Evolutionary conservation across 495 filamentous ascomycete genomes (phyloP), one percentile per base, ranked within the genome.

Genomic region (Usnea hakonensis): DNA sequence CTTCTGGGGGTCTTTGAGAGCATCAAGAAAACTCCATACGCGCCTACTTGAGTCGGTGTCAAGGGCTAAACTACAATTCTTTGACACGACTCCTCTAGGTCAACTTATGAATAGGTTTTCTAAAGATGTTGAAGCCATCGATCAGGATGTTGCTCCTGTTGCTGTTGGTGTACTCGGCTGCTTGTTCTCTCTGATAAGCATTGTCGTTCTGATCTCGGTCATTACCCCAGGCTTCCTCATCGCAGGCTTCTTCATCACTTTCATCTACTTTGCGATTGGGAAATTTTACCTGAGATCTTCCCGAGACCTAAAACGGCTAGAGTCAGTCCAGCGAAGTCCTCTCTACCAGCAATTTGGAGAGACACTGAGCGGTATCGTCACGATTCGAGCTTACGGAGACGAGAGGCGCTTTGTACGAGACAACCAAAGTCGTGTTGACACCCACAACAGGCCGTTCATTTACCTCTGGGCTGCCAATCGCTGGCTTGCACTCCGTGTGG

Each of bases 61-160:
- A 60, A 86, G 91, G 57, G 95, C 95, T 19, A 90, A 90, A 69
- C 95, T 97, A 77, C 89, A 89, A 65, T 99, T 99, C 78, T 99
- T 99, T 71, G 95, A 99, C 72, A 90, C 90, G 2, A 99, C 95
- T 3, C 95, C 95, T 8, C 83, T 97, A 0, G 95, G 95, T 16
- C 94, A 97, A 73, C 81, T 99, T 65, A 97, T 97, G 89, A 99
- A 99, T 73, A 82, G 95, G 41, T 99, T 99, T 74, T 97, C 93
- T 64, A 97, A 97, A 73, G 95, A 97, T 73, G 80, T 97, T 32
- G 94, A 99, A 71, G 85, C 91, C 7, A 79, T 99, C 62, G 95
- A 99, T 65, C 95, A 99, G 73, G 94, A 97, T 71, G 88, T 97
- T 60, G 91, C 94, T 2, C 89, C 92, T 23, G 84, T 96, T 59